These are phyloP conservation scores for Sordariomycetes sp. DNA, from an alignment of 2,329 filamentous ascomycete species.

Conservation along the genomic window DNA sequence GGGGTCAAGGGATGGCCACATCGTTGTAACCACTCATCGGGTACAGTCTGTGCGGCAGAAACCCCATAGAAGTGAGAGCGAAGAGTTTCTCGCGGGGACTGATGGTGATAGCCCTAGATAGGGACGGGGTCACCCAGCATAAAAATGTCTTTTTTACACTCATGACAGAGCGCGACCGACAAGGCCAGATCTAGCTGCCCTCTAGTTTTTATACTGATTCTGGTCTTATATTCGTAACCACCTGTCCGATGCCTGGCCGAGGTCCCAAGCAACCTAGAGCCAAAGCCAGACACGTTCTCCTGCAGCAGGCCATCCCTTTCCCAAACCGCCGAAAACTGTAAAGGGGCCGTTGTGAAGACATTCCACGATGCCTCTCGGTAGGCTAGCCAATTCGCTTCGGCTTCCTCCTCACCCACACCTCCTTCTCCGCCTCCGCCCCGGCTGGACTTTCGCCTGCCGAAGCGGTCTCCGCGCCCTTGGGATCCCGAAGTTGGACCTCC, in stretches of 20 bases:
- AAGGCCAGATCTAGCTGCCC: no score
- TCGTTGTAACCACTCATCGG: no score
- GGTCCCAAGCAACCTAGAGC: background rate
- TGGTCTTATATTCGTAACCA: no score
- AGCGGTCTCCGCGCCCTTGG: background rate
- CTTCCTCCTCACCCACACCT: constrained; percentile 33
- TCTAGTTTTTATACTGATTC: no score
- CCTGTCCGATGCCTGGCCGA: background rate
- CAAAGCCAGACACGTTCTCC: background rate
- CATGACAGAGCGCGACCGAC: no score
- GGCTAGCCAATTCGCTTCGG: constrained; percentile 19
- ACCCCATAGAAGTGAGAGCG: no score
- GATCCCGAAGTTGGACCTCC: constrained; percentile 46
- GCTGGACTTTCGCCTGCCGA: background rate
- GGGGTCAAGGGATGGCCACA: no score
- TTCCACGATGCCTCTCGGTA: background rate
- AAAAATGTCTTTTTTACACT: constrained; percentile 5
- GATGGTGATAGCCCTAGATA: background rate
- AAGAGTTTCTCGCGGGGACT: no score
- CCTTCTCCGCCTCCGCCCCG: constrained; percentile 12
- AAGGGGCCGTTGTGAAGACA: no score
- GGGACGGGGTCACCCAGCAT: background rate
- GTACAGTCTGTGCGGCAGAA: no score
- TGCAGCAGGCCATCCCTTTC: background rate
- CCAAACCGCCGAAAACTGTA: no score